Evolutionary conservation across 1,139 yeast genomes (phyloP).

Genomic region (Pichia sp.): DNA sequence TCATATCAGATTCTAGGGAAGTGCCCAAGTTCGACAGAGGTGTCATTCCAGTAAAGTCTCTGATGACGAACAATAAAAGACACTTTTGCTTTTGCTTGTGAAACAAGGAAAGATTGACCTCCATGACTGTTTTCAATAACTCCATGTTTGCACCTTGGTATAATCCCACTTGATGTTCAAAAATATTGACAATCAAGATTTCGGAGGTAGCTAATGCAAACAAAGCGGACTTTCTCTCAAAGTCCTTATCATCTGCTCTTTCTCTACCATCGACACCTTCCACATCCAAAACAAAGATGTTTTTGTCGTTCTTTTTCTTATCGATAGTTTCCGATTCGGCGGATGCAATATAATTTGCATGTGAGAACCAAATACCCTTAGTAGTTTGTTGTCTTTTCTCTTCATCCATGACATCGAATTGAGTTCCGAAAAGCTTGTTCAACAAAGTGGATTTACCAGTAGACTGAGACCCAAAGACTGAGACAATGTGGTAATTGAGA

Average conservation of each 20-base stretch:
- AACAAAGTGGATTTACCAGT: conserved; percentile 93
- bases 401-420: conserved; percentile 92
- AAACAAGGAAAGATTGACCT: conserved; percentile 82
- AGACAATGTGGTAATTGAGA: conserved; percentile 76
- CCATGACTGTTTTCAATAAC: conserved; percentile 87
- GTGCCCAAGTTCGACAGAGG: conserved; percentile 66
- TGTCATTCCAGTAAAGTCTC: conserved; percentile 88
- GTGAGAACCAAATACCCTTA: conserved; percentile 91
- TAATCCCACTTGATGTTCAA: conserved; percentile 97
- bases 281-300: conserved; percentile 84
- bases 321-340: conserved; percentile 8
- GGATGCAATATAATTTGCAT: conserved; percentile 34
- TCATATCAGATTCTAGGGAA: conserved; percentile 64
- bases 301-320: conserved; percentile 21
- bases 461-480: conserved; percentile 95
- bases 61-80: conserved; percentile 74
- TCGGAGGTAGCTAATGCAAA: conserved; percentile 93
- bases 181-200: conserved; percentile 80
- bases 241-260: conserved; percentile 97
- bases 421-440: conserved; percentile 77
- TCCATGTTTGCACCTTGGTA: conserved; percentile 99
- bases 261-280: conserved; percentile 99
- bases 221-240: conserved; percentile 91
- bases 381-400: conserved; percentile 77
- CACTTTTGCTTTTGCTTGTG: conserved; percentile 57